Percentiles rank a stretch among this genome's conserved stretches.
These are phyloP conservation scores for Wickerhamiella pararugosa DNA, from an alignment of 1,139 yeast genomes.

Conservation along the genomic window DNA sequence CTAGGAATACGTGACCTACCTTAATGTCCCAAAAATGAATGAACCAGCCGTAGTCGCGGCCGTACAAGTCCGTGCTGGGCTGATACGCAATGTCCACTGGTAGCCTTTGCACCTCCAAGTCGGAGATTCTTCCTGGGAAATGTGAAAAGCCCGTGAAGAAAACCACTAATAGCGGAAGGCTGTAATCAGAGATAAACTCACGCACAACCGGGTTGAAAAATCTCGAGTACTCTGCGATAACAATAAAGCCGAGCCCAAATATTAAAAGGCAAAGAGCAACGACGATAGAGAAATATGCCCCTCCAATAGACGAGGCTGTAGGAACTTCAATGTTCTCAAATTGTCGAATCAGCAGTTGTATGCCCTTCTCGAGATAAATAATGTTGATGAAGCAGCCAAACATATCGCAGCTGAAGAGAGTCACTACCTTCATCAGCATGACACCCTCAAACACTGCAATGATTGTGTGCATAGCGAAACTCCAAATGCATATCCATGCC, in stretches of 20 bases:
- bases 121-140: slow-evolving; percentile 60
- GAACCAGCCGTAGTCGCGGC: slow-evolving; percentile 50
- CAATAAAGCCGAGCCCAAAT: slow-evolving; percentile 51
- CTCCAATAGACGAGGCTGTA: slow-evolving; percentile 26
- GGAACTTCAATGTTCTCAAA: slow-evolving; percentile 28
- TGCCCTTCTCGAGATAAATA: slow-evolving; percentile 84
- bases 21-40: slow-evolving; percentile 64
- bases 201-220: slow-evolving; percentile 46
- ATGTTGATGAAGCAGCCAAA: slow-evolving; percentile 85
- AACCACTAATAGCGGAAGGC: slow-evolving; percentile 67
- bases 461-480: slow-evolving; percentile 63
- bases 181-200: slow-evolving; percentile 68
- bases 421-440: slow-evolving; percentile 53
- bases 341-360: slow-evolving; percentile 63
- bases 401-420: slow-evolving; percentile 78
- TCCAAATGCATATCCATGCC: slow-evolving; percentile 94
- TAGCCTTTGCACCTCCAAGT: slow-evolving; percentile 39
- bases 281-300: slow-evolving; percentile 62
- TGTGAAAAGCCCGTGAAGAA: slow-evolving; percentile 87
- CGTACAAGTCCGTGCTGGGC: slow-evolving; percentile 42
- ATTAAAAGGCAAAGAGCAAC: slow-evolving; percentile 59
- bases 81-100: slow-evolving; percentile 62
- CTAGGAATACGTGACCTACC: slow-evolving; percentile 67
- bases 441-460: slow-evolving; percentile 62
- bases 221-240: slow-evolving; percentile 46